Percentiles rank a stretch among this genome's conserved stretches.
Conservation (phyloP, 2,329 filamentous ascomycete genomes). For the Xylaria sp. region DNA sequence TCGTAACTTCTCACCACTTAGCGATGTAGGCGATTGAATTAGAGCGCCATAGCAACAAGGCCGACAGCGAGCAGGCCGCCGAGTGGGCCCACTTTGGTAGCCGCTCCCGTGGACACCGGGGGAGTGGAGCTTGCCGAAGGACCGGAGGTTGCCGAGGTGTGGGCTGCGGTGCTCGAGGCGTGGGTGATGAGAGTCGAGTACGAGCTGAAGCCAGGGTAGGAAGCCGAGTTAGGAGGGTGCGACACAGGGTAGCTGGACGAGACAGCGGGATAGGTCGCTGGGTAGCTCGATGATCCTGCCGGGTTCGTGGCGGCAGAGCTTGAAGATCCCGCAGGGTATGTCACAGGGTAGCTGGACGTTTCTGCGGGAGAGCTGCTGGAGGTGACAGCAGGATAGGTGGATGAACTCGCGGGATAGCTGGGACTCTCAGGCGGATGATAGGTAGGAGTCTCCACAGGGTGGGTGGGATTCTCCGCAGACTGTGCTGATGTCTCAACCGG, state of each 20-base stretch:
- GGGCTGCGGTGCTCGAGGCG: conserved; percentile 1
- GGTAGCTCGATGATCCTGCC: conserved; percentile 4
- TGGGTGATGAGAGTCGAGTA: conserved; percentile 9
- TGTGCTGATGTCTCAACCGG: neutral
- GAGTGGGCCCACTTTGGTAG: conserved; percentile 12
- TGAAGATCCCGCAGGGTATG: conserved; percentile 11
- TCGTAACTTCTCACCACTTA: neutral
- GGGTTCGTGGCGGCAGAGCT: conserved; percentile 1
- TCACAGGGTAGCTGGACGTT: conserved; percentile 1
- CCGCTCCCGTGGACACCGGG: conserved; percentile 11
- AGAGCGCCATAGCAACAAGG: conserved; percentile 13
- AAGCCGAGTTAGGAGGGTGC: neutral
- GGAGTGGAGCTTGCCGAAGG: conserved; percentile 1
- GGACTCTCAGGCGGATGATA: conserved; percentile 3
- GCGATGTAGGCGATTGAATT: neutral
- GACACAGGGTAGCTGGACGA: neutral
- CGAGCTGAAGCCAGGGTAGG: neutral
- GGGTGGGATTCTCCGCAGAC: neutral
- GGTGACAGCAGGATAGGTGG: conserved; percentile 3
- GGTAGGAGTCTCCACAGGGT: conserved; percentile 8
- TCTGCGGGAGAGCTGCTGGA: conserved; percentile 1
- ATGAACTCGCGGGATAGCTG: conserved; percentile 1
- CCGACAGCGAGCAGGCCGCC: conserved; percentile 12
- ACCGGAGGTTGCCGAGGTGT: neutral
- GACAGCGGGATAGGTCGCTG: conserved; percentile 17